These are phyloP conservation scores for Lepidium africanum DNA, from an alignment of 345 rosid species.

Conservation along the genomic window DNA sequence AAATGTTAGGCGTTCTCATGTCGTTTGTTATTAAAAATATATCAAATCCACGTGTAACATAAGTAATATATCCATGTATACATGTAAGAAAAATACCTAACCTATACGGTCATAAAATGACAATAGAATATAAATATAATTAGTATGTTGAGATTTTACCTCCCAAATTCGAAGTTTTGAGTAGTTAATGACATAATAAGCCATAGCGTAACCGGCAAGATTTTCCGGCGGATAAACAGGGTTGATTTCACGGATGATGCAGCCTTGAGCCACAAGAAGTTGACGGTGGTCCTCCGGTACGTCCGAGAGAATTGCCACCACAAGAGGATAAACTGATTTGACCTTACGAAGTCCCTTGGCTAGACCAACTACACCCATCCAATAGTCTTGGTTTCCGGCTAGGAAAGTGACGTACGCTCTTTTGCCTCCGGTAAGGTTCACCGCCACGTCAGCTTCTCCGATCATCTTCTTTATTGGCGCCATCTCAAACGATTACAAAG, in stretches of 20 bases:
- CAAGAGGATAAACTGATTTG: slow-evolving; percentile 42
- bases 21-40: too few relatives aligned
- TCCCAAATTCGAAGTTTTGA: slow-evolving; percentile 81
- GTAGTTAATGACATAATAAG: slow-evolving; percentile 67
- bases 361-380: slow-evolving; percentile 60
- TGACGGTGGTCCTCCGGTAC: slow-evolving; percentile 57
- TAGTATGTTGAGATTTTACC: slow-evolving; percentile 21
- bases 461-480: neutral
- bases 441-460: neutral
- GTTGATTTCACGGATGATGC: slow-evolving; percentile 46
- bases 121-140: neutral
- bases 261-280: slow-evolving; percentile 48
- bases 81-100: neutral
- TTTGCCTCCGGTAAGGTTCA: neutral
- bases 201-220: slow-evolving; percentile 50
- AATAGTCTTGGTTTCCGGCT: slow-evolving; percentile 57
- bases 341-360: slow-evolving; percentile 58
- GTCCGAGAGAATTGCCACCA: slow-evolving; percentile 62
- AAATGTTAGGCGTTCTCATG: neutral
- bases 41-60: neutral
- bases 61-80: neutral
- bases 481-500: neutral
- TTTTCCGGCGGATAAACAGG: slow-evolving; percentile 51
- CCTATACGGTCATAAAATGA: neutral
- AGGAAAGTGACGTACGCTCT: slow-evolving; percentile 49